Conservation (phyloP, 495 filamentous ascomycete genomes). For the Amniculicola lignicola region DNA sequence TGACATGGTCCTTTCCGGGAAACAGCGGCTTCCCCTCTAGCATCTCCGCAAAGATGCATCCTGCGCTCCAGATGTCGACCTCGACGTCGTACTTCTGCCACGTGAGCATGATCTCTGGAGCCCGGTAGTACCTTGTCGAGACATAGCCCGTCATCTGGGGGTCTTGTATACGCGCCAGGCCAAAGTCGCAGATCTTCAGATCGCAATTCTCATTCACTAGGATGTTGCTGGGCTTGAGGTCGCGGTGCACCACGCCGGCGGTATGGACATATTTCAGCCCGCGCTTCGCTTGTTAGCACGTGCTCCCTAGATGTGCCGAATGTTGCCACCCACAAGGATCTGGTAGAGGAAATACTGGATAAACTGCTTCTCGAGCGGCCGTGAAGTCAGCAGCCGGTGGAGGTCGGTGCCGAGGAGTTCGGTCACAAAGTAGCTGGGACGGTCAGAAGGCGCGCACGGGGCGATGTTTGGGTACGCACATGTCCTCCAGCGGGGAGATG, state of each 20-base stretch:
- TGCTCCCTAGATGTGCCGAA: background rate
- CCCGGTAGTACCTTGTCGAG: conserved; percentile 96
- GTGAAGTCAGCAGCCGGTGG: conserved; percentile 89
- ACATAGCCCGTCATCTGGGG: conserved; percentile 99
- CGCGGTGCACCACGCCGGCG: conserved; percentile 94
- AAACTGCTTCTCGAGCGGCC: conserved; percentile 97
- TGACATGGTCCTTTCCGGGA: conserved; percentile 98
- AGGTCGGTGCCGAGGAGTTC: conserved; percentile 96
- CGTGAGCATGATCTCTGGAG: conserved; percentile 99
- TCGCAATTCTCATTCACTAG: conserved; percentile 99
- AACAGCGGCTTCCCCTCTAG: conserved; percentile 97
- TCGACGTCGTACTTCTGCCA: conserved; percentile 99
- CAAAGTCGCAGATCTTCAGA: conserved; percentile 98
- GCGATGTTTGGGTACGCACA: conserved; percentile 57
- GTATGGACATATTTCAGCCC: conserved; percentile 99
- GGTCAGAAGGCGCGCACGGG: conserved; percentile 26
- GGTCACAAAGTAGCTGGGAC: conserved; percentile 86
- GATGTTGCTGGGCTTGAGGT: conserved; percentile 97
- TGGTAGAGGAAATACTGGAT: conserved; percentile 99
- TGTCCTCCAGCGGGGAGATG: conserved; percentile 97
- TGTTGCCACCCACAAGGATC: conserved; percentile 68
- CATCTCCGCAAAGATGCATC: conserved; percentile 99
- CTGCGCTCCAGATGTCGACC: conserved; percentile 98
- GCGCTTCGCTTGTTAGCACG: conserved; percentile 57
- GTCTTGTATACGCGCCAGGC: conserved; percentile 94